Percentiles rank a stretch among this genome's conserved stretches.
Conservation (phyloP, 176 grass and related monocot genomes). For the Triticum monococcum region DNA sequence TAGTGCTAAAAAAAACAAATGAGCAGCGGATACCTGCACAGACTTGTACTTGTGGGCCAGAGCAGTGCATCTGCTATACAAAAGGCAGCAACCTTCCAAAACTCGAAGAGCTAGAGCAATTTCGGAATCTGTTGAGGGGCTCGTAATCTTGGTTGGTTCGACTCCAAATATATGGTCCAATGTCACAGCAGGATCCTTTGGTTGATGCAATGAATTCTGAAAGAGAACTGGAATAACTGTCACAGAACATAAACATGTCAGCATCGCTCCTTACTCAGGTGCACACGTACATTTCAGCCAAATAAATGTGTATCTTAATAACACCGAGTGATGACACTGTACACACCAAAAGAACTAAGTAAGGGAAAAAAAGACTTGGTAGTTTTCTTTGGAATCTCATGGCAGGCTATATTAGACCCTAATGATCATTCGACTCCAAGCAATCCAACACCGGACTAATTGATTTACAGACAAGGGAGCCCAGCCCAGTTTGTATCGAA, state of each 20-base stretch:
- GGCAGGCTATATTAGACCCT: not conserved
- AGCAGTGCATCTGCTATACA: slow-evolving; percentile 81
- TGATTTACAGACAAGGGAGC: not conserved
- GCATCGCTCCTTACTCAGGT: slow-evolving; percentile 29
- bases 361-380: not conserved
- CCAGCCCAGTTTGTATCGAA: not conserved
- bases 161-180: slow-evolving; percentile 82
- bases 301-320: slow-evolving; percentile 12
- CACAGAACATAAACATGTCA: slow-evolving; percentile 61
- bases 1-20: not conserved
- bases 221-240: slow-evolving; percentile 98
- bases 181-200: slow-evolving; percentile 61
- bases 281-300: not conserved
- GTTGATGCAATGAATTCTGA: slow-evolving; percentile 83
- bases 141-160: slow-evolving; percentile 76
- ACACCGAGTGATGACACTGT: not conserved
- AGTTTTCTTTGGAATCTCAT: not conserved
- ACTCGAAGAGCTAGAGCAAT: slow-evolving; percentile 94
- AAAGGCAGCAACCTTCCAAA: slow-evolving; percentile 94
- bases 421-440: not conserved
- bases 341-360: not conserved
- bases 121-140: slow-evolving; percentile 82
- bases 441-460: not conserved
- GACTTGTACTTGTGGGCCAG: slow-evolving; percentile 90
- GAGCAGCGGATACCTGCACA: slow-evolving; percentile 58